These are phyloP conservation scores for Pleoardoris graminearum DNA, from an alignment of 2,329 filamentous ascomycete genomes.

Conservation along the genomic window DNA sequence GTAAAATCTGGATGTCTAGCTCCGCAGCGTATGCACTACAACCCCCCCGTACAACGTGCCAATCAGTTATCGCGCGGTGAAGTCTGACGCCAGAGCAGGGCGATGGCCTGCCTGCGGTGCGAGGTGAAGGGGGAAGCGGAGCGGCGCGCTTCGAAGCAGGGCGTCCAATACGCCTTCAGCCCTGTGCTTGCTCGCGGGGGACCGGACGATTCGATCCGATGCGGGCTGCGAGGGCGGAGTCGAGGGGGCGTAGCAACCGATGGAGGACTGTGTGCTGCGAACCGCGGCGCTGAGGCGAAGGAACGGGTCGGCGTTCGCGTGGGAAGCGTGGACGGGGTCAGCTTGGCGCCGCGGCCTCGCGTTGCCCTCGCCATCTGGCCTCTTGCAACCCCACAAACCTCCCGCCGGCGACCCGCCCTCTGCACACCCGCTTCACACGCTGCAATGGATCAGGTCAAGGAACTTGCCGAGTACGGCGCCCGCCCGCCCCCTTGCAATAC, in stretches of 20 bases:
- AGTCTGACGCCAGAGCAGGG: background rate
- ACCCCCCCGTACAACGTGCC: background rate
- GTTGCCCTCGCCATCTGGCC: too few species aligned
- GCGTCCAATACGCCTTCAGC: background rate
- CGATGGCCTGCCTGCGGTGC: background rate
- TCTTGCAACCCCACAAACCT: background rate
- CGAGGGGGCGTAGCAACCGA: background rate
- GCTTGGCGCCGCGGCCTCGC: constrained; percentile 1
- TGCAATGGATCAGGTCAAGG: constrained; percentile 71
- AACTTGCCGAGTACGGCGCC: constrained; percentile 63
- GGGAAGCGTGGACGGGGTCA: too few species aligned
- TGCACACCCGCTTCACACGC: too few species aligned
- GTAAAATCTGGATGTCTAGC: constrained; percentile 29
- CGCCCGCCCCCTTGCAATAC: background rate
- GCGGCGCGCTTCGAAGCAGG: background rate
- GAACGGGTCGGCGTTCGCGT: too few species aligned
- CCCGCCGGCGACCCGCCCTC: background rate
- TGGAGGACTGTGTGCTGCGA: background rate
- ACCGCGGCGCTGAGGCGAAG: background rate
- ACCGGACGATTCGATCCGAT: background rate
- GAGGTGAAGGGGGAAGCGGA: background rate
- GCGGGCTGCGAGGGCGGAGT: background rate
- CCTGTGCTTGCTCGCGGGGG: background rate
- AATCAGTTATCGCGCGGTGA: background rate
- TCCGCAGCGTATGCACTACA: constrained; percentile 28